phyloP scores from a whole-genome alignment of 305 asterid genomes.

The Salvia sclarea region DNA sequence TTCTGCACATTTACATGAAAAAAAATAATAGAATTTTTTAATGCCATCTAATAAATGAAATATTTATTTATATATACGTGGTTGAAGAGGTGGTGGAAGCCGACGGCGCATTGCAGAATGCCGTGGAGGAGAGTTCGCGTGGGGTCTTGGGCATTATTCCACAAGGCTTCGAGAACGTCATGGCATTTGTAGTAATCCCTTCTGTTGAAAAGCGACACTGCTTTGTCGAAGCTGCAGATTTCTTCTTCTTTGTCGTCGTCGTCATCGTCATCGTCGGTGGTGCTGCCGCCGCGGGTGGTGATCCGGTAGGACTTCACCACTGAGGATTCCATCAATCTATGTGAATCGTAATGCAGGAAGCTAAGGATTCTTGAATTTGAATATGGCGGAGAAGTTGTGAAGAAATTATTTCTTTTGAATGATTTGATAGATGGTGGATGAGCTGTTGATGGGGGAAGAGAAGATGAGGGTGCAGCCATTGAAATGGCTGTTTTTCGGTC shows the following conservation, averaged over 20 bases:
- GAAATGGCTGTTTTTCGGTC: conserved; percentile 19
- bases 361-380: conserved; percentile 25
- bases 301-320: conserved; percentile 43
- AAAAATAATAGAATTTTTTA: background rate
- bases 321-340: conserved; percentile 6
- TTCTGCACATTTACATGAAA: conserved; percentile 42
- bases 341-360: background rate
- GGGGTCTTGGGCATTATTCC: conserved; percentile 70
- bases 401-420: background rate
- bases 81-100: conserved; percentile 84
- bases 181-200: conserved; percentile 81
- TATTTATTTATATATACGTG: conserved; percentile 46
- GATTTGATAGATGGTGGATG: conserved; percentile 35
- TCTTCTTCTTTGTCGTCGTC: conserved; percentile 43
- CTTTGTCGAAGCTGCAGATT: conserved; percentile 52
- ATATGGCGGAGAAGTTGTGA: conserved; percentile 7
- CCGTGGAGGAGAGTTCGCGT: conserved; percentile 66
- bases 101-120: conserved; percentile 76
- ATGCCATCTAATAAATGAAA: too few species aligned
- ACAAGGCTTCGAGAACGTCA: conserved; percentile 71
- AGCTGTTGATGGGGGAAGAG: conserved; percentile 37
- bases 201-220: conserved; percentile 60
- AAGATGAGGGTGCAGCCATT: conserved; percentile 47
- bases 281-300: conserved; percentile 51
- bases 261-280: conserved; percentile 43